Base-by-base conservation (phyloP, 148 eudicot species). In the Cornus controversa region DNA sequence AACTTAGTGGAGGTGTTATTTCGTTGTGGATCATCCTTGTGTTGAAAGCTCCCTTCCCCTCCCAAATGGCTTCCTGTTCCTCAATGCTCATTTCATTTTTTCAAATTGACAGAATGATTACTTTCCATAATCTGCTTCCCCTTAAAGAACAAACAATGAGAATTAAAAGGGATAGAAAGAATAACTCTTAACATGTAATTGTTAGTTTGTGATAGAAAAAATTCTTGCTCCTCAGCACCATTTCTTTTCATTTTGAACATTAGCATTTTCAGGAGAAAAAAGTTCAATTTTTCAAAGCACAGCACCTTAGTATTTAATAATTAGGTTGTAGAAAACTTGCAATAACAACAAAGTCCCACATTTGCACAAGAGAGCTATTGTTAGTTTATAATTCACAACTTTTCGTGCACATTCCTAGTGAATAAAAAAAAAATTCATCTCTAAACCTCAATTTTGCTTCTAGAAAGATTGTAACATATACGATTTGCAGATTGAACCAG, bases 401-500 rank as follows among this genome's bases (percentile, higher is more conserved):
- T 60, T n/a, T 20, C 4, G 8, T 60, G 64, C 23, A 18, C 24
- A 1, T 22, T 60, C 10, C 25, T 60, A n/a, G 6, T 54, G 15
- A 54, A 13, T 54, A 54, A 22, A 54, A n/a, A n/a, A 60, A 22
- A 1, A 4, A 22, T 60, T 18, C 23, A n/a, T 60, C 0, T 40
- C 45, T 11, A 23, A 53, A 20, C 6, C 47, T 10, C 10, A 45
- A 45, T 13, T 75, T 50, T 28, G 0, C 53, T 37, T 22, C 20
- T 26, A 63, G 24, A 63, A 10, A 26, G 11, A 1, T 42, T 54
- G 23, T 64, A 31, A 47, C 13, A 66, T 14, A 26, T 7, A 16
- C 64, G 26, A 69, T 73, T 75, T 86, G 85, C 91, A 93, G 99
- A 80, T 86, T 96, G 75, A 82, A 84, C 26, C 88, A 93, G 27